Base-by-base conservation (phyloP, 805 yeast species). In the Tetrapisispora arboricola region DNA sequence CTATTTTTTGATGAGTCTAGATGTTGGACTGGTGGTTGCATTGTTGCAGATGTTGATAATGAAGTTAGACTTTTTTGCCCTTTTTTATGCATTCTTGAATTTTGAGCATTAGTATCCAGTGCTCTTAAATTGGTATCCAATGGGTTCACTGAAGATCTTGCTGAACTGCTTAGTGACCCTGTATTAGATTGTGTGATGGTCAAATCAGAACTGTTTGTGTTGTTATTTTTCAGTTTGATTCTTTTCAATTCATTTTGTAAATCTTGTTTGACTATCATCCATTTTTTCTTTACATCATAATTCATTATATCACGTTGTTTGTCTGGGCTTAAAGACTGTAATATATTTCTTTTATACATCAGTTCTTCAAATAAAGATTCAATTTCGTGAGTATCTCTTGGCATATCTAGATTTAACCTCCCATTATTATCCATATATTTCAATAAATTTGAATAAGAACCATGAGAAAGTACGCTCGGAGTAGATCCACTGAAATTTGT, bases 181-280 rank as follows among this genome's bases (percentile, higher is more conserved):
- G 11, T n/a, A 5, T 15, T 21, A 2, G 32, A 16, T 16, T 33
- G 20, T 3, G 27, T 27, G n/a, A 28, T n/a, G 1, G 25, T 19
- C 6, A 29, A 4, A n/a, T 27, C 32, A 6, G 24, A 13, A 28
- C 9, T 36, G 19, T 26, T 28, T n/a, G 26, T 36, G 12, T 28
- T 36, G 21, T 27, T 28, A 7, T 21, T 27, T 26, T 38, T 38
- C 9, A 26, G 4, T 42, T 66, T 65, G 40, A 60, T 54, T 49
- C 80, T 76, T 52, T 80, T 81, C 52, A 69, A 69, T 53, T 87
- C 96, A 6, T 88, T 74, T 35, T 84, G 70, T 19, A 81, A 77
- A 58, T 87, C 95, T 59, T 88, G 96, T 49, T 82, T 77, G 31
- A 88, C 80, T 49, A 88, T 70, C 80, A 84, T 78, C 95, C 96